A percentile compares a stretch with the other conserved stretches of the same genome.
phyloP scores from a whole-genome alignment of 306 rosid species.

The Vicia villosa region DNA sequence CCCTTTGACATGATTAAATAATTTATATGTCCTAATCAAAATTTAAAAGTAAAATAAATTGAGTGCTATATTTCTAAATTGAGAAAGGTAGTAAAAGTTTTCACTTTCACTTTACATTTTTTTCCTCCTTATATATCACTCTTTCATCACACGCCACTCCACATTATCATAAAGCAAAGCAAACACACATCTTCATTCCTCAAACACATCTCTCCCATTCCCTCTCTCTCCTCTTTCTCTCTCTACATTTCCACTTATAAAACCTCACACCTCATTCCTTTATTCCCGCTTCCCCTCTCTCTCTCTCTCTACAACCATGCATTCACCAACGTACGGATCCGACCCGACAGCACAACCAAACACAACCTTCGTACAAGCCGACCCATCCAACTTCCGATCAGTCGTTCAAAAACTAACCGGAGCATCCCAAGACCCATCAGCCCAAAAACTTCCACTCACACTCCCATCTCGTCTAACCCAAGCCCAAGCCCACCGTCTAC shows the following conservation, averaged over 20 bases:
- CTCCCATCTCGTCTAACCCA: slow-evolving; percentile 53
- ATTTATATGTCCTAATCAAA: neutral
- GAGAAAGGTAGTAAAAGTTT: slow-evolving; percentile 19
- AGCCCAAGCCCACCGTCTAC: slow-evolving; percentile 35
- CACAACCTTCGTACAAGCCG: slow-evolving; percentile 88
- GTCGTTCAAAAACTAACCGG: slow-evolving; percentile 89
- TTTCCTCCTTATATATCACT: slow-evolving; percentile 38
- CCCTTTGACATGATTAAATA: neutral
- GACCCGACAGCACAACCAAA: slow-evolving; percentile 61
- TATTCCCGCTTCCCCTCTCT: slow-evolving; percentile 25
- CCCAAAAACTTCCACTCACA: slow-evolving; percentile 65
- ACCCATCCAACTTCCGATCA: slow-evolving; percentile 74
- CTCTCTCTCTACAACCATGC: slow-evolving; percentile 35
- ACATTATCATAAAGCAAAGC: slow-evolving; percentile 30
- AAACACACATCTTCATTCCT: slow-evolving; percentile 17
- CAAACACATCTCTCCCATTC: slow-evolving; percentile 4
- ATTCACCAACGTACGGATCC: slow-evolving; percentile 48
- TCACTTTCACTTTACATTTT: neutral
- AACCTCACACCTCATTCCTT: neutral
- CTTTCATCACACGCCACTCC: slow-evolving; percentile 44
- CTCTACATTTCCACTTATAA: too few species aligned
- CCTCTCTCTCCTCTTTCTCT: slow-evolving; percentile 8
- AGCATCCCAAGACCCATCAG: slow-evolving; percentile 65
- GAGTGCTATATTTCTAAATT: neutral
- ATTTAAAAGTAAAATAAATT: neutral